Evolutionary conservation across 2,329 filamentous ascomycete genomes (phyloP).

Genomic region (Calonectria multiphialidica): DNA sequence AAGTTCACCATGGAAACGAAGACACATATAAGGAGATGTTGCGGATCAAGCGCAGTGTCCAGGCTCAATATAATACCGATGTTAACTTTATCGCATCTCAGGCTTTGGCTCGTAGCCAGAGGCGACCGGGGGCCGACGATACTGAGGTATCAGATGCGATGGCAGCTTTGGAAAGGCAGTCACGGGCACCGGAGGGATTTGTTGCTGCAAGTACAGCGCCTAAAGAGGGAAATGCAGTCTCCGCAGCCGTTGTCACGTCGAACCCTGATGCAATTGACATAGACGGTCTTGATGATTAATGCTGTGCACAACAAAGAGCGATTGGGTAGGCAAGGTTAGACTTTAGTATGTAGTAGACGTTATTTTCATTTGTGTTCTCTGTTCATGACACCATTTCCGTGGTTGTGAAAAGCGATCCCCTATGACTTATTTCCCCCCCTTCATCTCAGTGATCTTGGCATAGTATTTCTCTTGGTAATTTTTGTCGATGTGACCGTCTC

Average conservation of each 20-base stretch:
- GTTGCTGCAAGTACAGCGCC: conserved; percentile 86
- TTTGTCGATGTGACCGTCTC: conserved; percentile 73
- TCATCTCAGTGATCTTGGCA: conserved; percentile 68
- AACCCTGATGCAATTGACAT: conserved; percentile 92
- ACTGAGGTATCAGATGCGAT: conserved; percentile 80
- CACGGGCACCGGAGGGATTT: conserved; percentile 90
- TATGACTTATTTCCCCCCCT: conserved; percentile 51
- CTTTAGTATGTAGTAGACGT: conserved; percentile 34
- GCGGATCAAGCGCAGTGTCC: conserved; percentile 95
- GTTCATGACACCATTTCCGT: not conserved
- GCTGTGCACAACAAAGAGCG: conserved; percentile 14
- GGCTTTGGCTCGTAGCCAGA: conserved; percentile 87
- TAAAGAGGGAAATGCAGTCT: conserved; percentile 61
- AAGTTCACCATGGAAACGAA: conserved; percentile 98
- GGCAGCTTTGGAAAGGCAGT: conserved; percentile 88
- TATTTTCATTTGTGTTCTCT: conserved; percentile 33
- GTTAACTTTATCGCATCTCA: conserved; percentile 99
- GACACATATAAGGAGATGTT: conserved; percentile 99
- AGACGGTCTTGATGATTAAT: conserved; percentile 76
- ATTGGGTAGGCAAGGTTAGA: conserved; percentile 32
- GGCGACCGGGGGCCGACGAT: conserved; percentile 60
- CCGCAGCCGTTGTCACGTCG: conserved; percentile 61
- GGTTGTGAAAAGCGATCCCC: not conserved
- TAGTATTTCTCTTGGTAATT: conserved; percentile 72
- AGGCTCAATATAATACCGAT: conserved; percentile 98